A percentile compares a stretch with the other conserved stretches of the same genome.
phyloP scores from a whole-genome alignment of 495 filamentous ascomycete species.

The Penicillium dipodomyicola region DNA sequence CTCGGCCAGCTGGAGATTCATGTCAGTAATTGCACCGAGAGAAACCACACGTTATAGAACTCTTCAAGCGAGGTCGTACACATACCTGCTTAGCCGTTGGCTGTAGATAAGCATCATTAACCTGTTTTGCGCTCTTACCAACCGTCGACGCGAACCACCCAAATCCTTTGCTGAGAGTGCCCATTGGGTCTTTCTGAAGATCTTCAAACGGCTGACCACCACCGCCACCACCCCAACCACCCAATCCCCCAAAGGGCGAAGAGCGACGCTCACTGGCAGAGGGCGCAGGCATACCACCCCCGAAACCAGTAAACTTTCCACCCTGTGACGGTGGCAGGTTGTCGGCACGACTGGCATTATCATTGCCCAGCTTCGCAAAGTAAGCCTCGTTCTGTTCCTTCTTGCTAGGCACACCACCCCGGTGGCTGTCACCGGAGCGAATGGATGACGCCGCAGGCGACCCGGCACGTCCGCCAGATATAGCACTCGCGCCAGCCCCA shows the following conservation, averaged over 20 bases:
- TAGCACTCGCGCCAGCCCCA: slow-evolving; percentile 13
- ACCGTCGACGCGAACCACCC: slow-evolving; percentile 90
- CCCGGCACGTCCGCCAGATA: slow-evolving; percentile 29
- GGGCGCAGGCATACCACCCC: slow-evolving; percentile 58
- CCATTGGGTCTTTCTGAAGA: slow-evolving; percentile 86
- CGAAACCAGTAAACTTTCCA: slow-evolving; percentile 90
- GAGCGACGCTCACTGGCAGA: slow-evolving; percentile 25
- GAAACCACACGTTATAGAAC: background rate
- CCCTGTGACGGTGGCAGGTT: slow-evolving; percentile 81
- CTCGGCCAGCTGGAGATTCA: slow-evolving; percentile 61
- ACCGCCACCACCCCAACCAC: slow-evolving; percentile 22
- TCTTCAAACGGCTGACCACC: slow-evolving; percentile 72
- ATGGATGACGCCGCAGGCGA: slow-evolving; percentile 30
- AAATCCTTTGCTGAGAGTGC: slow-evolving; percentile 84
- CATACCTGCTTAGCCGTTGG: slow-evolving; percentile 82
- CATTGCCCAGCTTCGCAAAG: slow-evolving; percentile 76
- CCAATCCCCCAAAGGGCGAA: slow-evolving; percentile 30
- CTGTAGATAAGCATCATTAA: slow-evolving; percentile 86
- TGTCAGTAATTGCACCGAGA: slow-evolving; percentile 6
- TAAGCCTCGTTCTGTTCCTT: slow-evolving; percentile 81
- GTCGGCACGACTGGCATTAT: slow-evolving; percentile 73
- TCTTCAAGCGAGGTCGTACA: background rate
- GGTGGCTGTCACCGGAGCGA: slow-evolving; percentile 24
- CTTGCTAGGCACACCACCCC: slow-evolving; percentile 30
- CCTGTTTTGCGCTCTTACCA: slow-evolving; percentile 79